Percentiles rank a stretch among this genome's conserved stretches.
Conservation (phyloP, 371 early-diverging fungal genomes). For the Zopfochytrium polystomum region DNA sequence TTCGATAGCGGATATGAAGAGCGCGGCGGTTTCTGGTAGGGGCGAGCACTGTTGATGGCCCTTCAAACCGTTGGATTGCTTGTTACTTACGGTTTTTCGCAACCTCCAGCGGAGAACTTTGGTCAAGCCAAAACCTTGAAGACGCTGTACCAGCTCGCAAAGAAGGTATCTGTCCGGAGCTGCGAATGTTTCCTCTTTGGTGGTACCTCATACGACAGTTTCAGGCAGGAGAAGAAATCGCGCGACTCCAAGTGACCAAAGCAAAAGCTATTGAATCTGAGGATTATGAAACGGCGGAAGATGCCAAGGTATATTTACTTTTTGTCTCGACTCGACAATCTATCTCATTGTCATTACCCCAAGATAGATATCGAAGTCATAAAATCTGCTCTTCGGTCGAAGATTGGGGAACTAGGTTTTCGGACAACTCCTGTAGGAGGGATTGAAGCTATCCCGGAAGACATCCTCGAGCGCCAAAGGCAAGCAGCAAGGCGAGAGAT, state of each 20-base stretch:
- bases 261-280: constrained; percentile 62
- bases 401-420: constrained; percentile 11
- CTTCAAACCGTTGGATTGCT: too few relatives aligned
- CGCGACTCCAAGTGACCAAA: constrained; percentile 57
- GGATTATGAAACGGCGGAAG: constrained; percentile 73
- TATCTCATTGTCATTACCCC: background rate
- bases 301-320: constrained; percentile 55
- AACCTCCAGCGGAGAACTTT: constrained; percentile 49
- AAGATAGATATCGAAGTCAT: constrained; percentile 28
- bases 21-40: constrained; percentile 52
- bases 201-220: background rate
- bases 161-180: constrained; percentile 10
- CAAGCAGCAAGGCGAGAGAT: too few relatives aligned
- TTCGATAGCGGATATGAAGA: constrained; percentile 49
- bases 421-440: constrained; percentile 3
- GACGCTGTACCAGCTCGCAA: constrained; percentile 26
- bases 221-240: constrained; percentile 61
- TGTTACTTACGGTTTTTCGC: background rate
- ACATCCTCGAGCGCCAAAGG: too few relatives aligned
- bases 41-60: too few relatives aligned
- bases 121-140: constrained; percentile 55
- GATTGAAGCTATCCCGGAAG: too few relatives aligned
- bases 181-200: constrained; percentile 6
- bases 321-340: constrained; percentile 1
- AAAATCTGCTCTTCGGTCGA: constrained; percentile 16